A percentile compares a stretch with the other conserved stretches of the same genome.
These are phyloP conservation scores for Clonostachys rosea DNA, from an alignment of 2,329 filamentous ascomycete genomes.

Conservation along the genomic window DNA sequence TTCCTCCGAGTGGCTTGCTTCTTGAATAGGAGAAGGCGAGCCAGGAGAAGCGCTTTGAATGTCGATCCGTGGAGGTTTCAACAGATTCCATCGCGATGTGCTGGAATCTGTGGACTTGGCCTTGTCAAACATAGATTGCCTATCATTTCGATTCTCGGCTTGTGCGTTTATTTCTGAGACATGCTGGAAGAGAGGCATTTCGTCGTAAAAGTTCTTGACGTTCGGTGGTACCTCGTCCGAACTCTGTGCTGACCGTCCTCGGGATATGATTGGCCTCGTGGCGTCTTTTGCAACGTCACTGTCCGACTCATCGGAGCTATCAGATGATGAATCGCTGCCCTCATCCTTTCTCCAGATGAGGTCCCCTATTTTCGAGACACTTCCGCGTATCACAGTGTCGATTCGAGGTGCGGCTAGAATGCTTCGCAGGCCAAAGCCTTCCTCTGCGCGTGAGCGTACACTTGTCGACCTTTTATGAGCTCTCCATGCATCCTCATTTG, in stretches of 20 bases:
- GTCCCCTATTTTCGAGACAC: conserved; percentile 52
- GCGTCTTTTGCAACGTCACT: conserved; percentile 33
- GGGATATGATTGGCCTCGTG: conserved; percentile 23
- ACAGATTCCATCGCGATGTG: conserved; percentile 34
- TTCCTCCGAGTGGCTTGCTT: conserved; percentile 23
- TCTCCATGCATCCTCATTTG: conserved; percentile 41
- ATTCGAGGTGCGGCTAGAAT: conserved; percentile 77
- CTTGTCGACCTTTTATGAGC: conserved; percentile 44
- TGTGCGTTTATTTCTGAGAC: conserved; percentile 14
- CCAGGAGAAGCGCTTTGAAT: conserved; percentile 31
- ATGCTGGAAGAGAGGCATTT: conserved; percentile 44
- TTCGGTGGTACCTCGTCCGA: conserved; percentile 21
- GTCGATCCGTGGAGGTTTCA: conserved; percentile 45
- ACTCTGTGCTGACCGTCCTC: conserved; percentile 23
- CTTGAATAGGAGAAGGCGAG: neutral
- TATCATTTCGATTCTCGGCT: conserved; percentile 14
- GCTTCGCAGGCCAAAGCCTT: conserved; percentile 39
- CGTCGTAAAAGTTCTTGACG: conserved; percentile 42
- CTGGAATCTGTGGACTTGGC: too few species aligned
- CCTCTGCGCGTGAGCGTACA: conserved; percentile 33
- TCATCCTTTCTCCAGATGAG: conserved; percentile 52
- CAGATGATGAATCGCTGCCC: conserved; percentile 16
- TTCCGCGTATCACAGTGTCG: conserved; percentile 62
- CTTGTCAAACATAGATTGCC: conserved; percentile 19
- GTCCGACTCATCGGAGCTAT: conserved; percentile 34